Conservation (phyloP, 352 stramenopile genomes). For the Albugo candida region DNA sequence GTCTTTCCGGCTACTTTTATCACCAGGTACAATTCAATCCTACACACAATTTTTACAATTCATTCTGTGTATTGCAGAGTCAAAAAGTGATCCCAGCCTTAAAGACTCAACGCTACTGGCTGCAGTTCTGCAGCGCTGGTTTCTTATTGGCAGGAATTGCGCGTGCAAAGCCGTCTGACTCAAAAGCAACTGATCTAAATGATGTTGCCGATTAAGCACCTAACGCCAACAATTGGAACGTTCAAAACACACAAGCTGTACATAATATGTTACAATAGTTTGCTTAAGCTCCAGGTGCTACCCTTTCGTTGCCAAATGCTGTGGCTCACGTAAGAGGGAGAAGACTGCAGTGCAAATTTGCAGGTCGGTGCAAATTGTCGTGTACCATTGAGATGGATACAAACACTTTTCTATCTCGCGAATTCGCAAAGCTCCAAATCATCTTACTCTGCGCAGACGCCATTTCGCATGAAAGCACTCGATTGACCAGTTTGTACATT, state of each 20-base stretch:
- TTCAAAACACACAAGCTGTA: neutral
- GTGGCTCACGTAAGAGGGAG: slow-evolving; percentile 41
- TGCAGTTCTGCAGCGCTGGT: slow-evolving; percentile 24
- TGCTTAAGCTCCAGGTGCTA: neutral
- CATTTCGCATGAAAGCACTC: slow-evolving; percentile 56
- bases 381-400: slow-evolving; percentile 72
- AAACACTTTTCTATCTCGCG: slow-evolving; percentile 59
- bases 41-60: neutral
- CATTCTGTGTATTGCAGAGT: slow-evolving; percentile 4
- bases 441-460: slow-evolving; percentile 68
- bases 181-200: neutral
- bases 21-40: slow-evolving; percentile 16
- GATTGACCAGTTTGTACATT: slow-evolving; percentile 64
- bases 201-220: neutral
- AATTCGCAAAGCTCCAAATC: slow-evolving; percentile 61
- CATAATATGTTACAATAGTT: neutral
- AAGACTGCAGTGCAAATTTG: slow-evolving; percentile 62
- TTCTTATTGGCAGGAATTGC: slow-evolving; percentile 26
- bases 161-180: slow-evolving; percentile 11
- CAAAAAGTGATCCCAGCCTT: slow-evolving; percentile 18
- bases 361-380: slow-evolving; percentile 47
- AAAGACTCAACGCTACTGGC: slow-evolving; percentile 33
- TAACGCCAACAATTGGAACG: neutral
- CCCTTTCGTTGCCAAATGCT: neutral
- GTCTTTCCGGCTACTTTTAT: slow-evolving; percentile 33